Evolutionary conservation across 208 protist species (phyloP).

Genomic region (Wallacemonas sp.): DNA sequence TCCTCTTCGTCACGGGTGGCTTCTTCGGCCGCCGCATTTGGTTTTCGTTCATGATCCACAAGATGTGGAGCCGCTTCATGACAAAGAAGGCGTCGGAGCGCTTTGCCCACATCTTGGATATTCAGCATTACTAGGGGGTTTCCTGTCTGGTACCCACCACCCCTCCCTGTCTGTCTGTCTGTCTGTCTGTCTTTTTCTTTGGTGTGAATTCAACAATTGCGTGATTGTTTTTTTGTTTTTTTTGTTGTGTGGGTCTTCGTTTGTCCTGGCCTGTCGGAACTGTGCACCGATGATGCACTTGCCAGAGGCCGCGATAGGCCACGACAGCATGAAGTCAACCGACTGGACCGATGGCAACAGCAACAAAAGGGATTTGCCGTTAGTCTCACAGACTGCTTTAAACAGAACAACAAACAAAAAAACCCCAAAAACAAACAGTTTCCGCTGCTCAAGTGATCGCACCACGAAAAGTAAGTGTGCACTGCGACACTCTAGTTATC

Average conservation of each 20-base stretch:
- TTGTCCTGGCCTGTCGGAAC: no score
- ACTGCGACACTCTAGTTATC: no score
- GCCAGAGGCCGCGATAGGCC: no score
- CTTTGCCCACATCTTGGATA: constrained; percentile 65
- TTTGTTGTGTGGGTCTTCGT: background rate
- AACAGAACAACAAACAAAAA: background rate
- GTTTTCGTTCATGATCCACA: constrained; percentile 92
- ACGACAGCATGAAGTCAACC: background rate
- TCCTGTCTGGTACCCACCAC: no score
- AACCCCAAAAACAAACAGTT: background rate
- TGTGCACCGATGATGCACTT: no score
- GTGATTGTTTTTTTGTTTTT: constrained; percentile 10
- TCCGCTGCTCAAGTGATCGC: no score
- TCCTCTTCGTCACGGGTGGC: constrained; percentile 73
- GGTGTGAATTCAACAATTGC: background rate
- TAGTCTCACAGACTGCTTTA: background rate
- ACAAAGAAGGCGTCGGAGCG: constrained; percentile 50
- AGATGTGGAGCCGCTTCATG: constrained; percentile 89
- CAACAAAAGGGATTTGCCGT: background rate
- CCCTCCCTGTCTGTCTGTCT: constrained; percentile 8
- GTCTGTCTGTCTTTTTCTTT: background rate
- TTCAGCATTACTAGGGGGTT: constrained; percentile 69
- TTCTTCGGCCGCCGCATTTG: constrained; percentile 82
- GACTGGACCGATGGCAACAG: no score
- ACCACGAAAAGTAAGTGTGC: no score